These are phyloP conservation scores for Suhomyces tanzawaensis DNA, from an alignment of 805 yeast species.

Conservation along the genomic window DNA sequence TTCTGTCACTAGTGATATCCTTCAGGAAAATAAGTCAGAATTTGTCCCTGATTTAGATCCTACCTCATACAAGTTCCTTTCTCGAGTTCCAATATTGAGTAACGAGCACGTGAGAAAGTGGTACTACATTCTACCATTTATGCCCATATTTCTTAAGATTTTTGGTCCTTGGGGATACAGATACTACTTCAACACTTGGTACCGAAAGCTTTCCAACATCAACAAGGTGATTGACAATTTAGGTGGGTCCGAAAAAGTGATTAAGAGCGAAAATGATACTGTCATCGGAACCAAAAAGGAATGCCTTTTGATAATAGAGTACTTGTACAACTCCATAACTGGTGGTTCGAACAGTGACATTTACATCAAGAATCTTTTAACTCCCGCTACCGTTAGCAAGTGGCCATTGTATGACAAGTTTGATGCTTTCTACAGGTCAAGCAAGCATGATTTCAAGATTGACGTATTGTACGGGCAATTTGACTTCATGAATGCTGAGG, in stretches of 20 bases:
- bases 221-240: slow-evolving; percentile 31
- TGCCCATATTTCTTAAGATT: slow-evolving; percentile 48
- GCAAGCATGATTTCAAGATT: slow-evolving; percentile 26
- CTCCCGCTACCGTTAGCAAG: slow-evolving; percentile 59
- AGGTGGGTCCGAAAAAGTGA: slow-evolving; percentile 28
- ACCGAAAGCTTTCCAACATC: slow-evolving; percentile 36
- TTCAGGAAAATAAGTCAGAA: slow-evolving; percentile 2
- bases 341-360: slow-evolving; percentile 38
- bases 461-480: slow-evolving; percentile 63
- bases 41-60: slow-evolving; percentile 43
- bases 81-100: slow-evolving; percentile 45
- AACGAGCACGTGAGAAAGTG: slow-evolving; percentile 26
- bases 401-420: slow-evolving; percentile 66
- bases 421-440: slow-evolving; percentile 25
- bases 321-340: slow-evolving; percentile 40
- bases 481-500: slow-evolving; percentile 70
- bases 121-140: slow-evolving; percentile 43
- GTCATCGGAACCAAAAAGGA: slow-evolving; percentile 40
- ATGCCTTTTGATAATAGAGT: slow-evolving; percentile 35
- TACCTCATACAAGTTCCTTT: slow-evolving; percentile 42
- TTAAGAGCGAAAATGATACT: slow-evolving; percentile 27
- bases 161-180: slow-evolving; percentile 42
- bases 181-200: slow-evolving; percentile 41
- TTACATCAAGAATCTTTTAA: slow-evolving; percentile 48
- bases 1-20: slow-evolving; percentile 48